Evolutionary conservation across 495 filamentous ascomycete genomes (phyloP).

Genomic region (Hypoxylon crocopeplum): DNA sequence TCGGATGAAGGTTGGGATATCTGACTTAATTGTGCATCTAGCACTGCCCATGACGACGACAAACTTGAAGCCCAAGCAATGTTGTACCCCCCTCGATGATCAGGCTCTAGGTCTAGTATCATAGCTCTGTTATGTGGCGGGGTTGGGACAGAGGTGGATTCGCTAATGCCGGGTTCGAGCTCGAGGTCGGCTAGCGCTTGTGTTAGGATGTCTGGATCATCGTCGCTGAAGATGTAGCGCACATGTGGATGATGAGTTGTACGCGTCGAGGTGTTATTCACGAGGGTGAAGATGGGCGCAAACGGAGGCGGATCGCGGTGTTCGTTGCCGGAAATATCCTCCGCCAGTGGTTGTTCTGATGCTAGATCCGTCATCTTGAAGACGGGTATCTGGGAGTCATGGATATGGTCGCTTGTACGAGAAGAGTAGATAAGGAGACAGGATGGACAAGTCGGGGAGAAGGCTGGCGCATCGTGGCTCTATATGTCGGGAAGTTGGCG

Average conservation of each 20-base stretch:
- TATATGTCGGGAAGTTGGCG: slow-evolving; percentile 40
- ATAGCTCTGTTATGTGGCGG: slow-evolving; percentile 58
- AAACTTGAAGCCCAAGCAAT: slow-evolving; percentile 54
- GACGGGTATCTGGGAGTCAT: slow-evolving; percentile 26
- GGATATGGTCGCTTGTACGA: slow-evolving; percentile 22
- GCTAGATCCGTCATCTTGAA: slow-evolving; percentile 40
- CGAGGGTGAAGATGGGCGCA: slow-evolving; percentile 69
- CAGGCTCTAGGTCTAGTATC: slow-evolving; percentile 58
- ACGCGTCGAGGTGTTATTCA: slow-evolving; percentile 60
- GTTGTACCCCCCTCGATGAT: slow-evolving; percentile 58
- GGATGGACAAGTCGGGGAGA: slow-evolving; percentile 52
- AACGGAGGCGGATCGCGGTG: slow-evolving; percentile 51
- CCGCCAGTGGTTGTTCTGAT: slow-evolving; percentile 32
- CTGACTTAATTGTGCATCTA: slow-evolving; percentile 47
- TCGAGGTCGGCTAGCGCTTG: slow-evolving; percentile 51
- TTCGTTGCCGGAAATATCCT: slow-evolving; percentile 27
- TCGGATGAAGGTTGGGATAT: slow-evolving; percentile 42
- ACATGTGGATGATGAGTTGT: slow-evolving; percentile 76
- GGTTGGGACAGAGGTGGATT: slow-evolving; percentile 25
- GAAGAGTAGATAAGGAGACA: slow-evolving; percentile 44
- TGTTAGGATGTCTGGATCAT: slow-evolving; percentile 71
- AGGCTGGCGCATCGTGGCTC: slow-evolving; percentile 63
- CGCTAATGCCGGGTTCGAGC: slow-evolving; percentile 25
- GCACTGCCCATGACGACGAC: slow-evolving; percentile 55
- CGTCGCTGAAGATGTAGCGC: slow-evolving; percentile 90